Evolutionary conservation across 2,329 filamentous ascomycete genomes (phyloP), one percentile per base, ranked within the genome.

Genomic region (Paraconiothyrium sp.): DNA sequence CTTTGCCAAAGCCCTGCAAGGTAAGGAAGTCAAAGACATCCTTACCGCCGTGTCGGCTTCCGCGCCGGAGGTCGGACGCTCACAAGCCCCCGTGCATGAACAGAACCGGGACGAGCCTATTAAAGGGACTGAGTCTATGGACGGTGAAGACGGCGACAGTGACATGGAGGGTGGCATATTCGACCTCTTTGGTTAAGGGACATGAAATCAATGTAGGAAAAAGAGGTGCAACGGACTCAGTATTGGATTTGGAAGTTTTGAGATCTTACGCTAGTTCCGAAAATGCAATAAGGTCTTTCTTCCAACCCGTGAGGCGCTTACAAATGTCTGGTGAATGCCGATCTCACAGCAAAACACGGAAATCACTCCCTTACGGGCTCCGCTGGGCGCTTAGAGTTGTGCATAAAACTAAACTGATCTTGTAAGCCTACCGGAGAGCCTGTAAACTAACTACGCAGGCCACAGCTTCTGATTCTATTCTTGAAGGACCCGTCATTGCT

Each of bases 1-100:
- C 75, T 97, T 98, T 89, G 93, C 94, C 84, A 98, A 98, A 92
- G 92, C 92, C 84, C 90, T 95, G 72, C 90, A 93, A 84, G 92
- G 91, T 84, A 94, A 94, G 88, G 90, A 95, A 79, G 86, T 95
- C 80, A 94, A 94, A 87, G 91, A 94, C 68, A 85, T 94, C 71
- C 87, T 94, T 73, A 86, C 90, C 79, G 91, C 91, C 85, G 89
- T 94, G 76, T 90, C 91, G 82, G 90, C 59, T 57, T 58, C 55
- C 32, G 49, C 37, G 43, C 48, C 62, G 54, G 64, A 59, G 48
- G 62, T 62, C 41, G 57, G 62, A 47, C 60, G 48, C 30, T 46
- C 22, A 1, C 49, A 46, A 4, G 30, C 30, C 20, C 14, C 39
- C 2, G 49, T 13, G 43, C 30, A 58, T 37, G 61, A 50, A 11